Conservation (phyloP, 2,329 filamentous ascomycete species). For the Ambrosiella beaveri region DNA sequence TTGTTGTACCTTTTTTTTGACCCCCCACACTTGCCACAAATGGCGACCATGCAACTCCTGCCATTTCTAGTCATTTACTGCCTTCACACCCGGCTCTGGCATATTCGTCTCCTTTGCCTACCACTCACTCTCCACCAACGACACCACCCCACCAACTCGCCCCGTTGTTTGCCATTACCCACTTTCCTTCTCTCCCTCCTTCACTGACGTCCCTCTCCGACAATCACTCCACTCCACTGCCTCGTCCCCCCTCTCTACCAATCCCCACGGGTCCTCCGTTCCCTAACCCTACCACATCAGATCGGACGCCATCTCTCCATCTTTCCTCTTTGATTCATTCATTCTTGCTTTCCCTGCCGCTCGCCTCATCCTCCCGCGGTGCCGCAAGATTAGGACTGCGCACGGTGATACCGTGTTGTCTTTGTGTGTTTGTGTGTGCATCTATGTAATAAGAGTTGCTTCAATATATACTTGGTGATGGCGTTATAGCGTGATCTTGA, state of each 20-base stretch:
- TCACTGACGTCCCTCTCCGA: not conserved
- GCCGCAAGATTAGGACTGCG: not conserved
- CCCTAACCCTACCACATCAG: not conserved
- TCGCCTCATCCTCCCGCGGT: not conserved
- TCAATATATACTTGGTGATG: not conserved
- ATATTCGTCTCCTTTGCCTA: not conserved
- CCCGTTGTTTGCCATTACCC: not conserved
- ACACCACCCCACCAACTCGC: not conserved
- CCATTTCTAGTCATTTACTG: no score
- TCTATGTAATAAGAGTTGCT: not conserved
- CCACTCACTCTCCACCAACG: not conserved
- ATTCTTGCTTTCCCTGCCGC: not conserved
- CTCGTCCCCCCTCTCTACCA: not conserved
- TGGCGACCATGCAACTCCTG: no score
- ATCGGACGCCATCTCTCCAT: not conserved
- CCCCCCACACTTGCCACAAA: no score
- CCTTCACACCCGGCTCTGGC: no score
- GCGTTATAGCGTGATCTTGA: no score
- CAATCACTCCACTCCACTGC: no score
- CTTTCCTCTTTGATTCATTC: not conserved
- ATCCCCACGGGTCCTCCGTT: not conserved
- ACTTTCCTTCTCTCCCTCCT: not conserved
- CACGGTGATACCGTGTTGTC: not conserved
- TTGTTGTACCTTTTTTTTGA: no score
- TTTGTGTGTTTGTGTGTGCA: not conserved